Conservation (phyloP, 208 protist genomes). For the Paratrypanosoma confusum region DNA sequence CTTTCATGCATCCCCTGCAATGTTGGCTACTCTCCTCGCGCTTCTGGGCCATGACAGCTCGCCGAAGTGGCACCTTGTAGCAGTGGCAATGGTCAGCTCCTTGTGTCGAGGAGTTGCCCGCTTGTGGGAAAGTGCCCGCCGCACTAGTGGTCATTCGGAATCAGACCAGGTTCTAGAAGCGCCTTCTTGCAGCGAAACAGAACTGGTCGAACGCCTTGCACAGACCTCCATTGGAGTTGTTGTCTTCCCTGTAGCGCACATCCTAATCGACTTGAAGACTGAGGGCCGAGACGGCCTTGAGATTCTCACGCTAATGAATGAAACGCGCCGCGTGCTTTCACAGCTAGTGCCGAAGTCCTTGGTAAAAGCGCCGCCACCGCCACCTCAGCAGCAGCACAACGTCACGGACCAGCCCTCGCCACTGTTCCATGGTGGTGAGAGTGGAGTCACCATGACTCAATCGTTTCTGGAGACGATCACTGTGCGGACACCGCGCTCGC, state of each 20-base stretch:
- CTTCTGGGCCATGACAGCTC: slow-evolving; percentile 53
- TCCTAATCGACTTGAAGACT: slow-evolving; percentile 51
- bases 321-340: slow-evolving; percentile 29
- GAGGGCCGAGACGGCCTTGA: slow-evolving; percentile 36
- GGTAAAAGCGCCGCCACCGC: background rate
- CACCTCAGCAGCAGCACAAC: no score
- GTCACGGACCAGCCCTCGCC: no score
- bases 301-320: slow-evolving; percentile 49
- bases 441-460: slow-evolving; percentile 9
- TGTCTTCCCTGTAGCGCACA: slow-evolving; percentile 67
- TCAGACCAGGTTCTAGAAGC: no score
- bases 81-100: slow-evolving; percentile 53
- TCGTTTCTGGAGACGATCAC: slow-evolving; percentile 50
- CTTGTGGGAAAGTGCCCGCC: slow-evolving; percentile 44
- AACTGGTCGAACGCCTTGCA: slow-evolving; percentile 33
- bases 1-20: slow-evolving; percentile 12
- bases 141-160: no score
- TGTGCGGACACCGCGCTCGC: slow-evolving; percentile 29
- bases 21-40: slow-evolving; percentile 45
- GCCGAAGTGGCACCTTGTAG: slow-evolving; percentile 68
- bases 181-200: no score
- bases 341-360: slow-evolving; percentile 13
- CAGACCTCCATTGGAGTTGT: slow-evolving; percentile 68
- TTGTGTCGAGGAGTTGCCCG: slow-evolving; percentile 47
- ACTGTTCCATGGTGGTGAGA: no score